Evolutionary conservation across 192 early-diverging fungal genomes (phyloP), one percentile per base, ranked within the genome.

Genomic region (Dimargaris cristalligena): DNA sequence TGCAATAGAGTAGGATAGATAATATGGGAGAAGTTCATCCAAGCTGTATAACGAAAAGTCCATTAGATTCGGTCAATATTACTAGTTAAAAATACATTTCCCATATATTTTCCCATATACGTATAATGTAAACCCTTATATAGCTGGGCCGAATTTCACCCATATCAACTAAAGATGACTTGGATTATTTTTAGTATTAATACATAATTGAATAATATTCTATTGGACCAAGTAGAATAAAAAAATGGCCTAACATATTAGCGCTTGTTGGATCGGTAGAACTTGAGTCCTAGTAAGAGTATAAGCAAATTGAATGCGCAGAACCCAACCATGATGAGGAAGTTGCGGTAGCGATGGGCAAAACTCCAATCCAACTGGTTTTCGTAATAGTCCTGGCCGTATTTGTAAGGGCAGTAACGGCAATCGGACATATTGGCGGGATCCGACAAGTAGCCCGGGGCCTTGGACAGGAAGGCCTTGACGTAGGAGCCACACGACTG

Each of bases 401-500:
- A 56, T 20, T 59, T 66, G 57, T 76, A 83, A 0, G 64, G 56
- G 57, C 85, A 89, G 63, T 84, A 89, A 34, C 78, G 63, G 64
- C 87, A 89, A 2, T 29, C 47, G 13, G 61, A 46, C 4, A 75
- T 81, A 3, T 74, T 76, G 18, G 66, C 48, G 0, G 67, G 67
- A 59, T 82, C 74, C 16, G 64, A 63, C 18, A 89, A 60, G 58
- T 89, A 83, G 3, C 87, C 87, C 0, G 68, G 69, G 3, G 74
- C 73, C 16, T 66, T 67, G 30, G 48, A 44, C 13, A 78, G 44
- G 69, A 77, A 89, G 10, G 63, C 56, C 23, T 71, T 65, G 1
- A 78, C 74, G 66, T 82, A 89, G 32, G 74, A 45, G 20, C 67
- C 72, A 58, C 87, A 89, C 0, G 79, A 71, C 63, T 78, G 77